phyloP scores from a whole-genome alignment of 148 eudicot genomes.

The Cornus suecica region DNA sequence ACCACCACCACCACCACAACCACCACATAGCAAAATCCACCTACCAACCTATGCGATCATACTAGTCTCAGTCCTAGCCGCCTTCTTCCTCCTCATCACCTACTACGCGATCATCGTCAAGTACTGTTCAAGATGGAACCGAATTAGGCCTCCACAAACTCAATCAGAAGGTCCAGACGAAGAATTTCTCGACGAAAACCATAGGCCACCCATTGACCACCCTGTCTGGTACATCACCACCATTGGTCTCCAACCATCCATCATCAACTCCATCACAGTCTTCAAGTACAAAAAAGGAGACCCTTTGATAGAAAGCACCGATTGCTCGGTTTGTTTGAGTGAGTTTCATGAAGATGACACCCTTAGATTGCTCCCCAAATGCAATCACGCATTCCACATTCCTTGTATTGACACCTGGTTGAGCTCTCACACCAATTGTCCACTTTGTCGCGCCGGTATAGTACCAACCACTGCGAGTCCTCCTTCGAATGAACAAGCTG shows the following conservation, averaged over 20 bases:
- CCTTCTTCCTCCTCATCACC: conserved; percentile 25
- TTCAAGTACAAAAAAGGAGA: conserved; percentile 40
- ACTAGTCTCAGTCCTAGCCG: conserved; percentile 20
- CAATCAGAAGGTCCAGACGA: not conserved
- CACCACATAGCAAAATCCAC: conserved; percentile 13
- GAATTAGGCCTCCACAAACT: not conserved
- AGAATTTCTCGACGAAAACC: conserved; percentile 14
- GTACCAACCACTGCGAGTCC: conserved; percentile 16
- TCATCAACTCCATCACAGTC: conserved; percentile 40
- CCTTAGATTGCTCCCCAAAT: conserved; percentile 54
- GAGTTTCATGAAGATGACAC: conserved; percentile 49
- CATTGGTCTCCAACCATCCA: conserved; percentile 39
- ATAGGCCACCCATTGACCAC: conserved; percentile 28
- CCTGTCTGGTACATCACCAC: conserved; percentile 56
- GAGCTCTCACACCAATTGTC: conserved; percentile 55
- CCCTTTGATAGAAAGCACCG: conserved; percentile 40
- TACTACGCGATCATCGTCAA: conserved; percentile 29
- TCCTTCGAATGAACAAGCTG: conserved; percentile 19
- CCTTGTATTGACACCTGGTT: conserved; percentile 66
- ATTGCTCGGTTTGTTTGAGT: conserved; percentile 51
- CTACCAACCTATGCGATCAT: conserved; percentile 31
- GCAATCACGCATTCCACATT: conserved; percentile 62
- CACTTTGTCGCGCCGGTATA: conserved; percentile 50
- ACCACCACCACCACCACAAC: conserved; percentile 14
- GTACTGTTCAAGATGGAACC: conserved; percentile 19